These are phyloP conservation scores for Trichosporon sp. DNA, from an alignment of 1,284 basidiomycete species.

Conservation along the genomic window DNA sequence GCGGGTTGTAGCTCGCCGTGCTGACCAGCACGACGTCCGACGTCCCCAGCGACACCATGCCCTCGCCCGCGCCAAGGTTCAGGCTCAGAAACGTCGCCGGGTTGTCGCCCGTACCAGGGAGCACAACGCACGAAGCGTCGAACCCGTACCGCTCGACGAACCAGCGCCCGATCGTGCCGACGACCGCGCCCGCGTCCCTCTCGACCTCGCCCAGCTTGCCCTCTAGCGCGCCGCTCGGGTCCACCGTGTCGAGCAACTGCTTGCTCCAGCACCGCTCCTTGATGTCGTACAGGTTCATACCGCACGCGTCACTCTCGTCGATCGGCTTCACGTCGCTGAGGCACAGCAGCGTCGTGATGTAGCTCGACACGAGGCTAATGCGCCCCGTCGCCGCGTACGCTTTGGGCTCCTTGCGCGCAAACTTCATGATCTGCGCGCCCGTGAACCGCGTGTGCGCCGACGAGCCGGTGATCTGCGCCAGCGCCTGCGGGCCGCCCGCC, in stretches of 20 bases:
- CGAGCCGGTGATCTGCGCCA: slow-evolving; percentile 74
- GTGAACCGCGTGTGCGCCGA: slow-evolving; percentile 85
- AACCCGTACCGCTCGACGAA: slow-evolving; percentile 76
- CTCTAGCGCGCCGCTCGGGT: slow-evolving; percentile 60
- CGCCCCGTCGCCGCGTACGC: slow-evolving; percentile 64
- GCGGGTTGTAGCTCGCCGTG: slow-evolving; percentile 50
- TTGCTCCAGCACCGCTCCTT: slow-evolving; percentile 66
- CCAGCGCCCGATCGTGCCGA: slow-evolving; percentile 64
- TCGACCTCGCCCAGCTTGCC: slow-evolving; percentile 69
- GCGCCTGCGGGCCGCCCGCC: slow-evolving; percentile 61
- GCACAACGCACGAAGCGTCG: slow-evolving; percentile 67
- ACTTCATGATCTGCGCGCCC: slow-evolving; percentile 75
- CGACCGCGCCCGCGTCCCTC: slow-evolving; percentile 64
- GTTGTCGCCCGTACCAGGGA: slow-evolving; percentile 88
- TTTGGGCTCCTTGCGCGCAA: slow-evolving; percentile 58
- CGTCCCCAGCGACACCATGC: slow-evolving; percentile 83
- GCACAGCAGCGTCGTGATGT: slow-evolving; percentile 71
- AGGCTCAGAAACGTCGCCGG: slow-evolving; percentile 79
- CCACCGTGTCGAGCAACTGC: slow-evolving; percentile 55
- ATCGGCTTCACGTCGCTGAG: slow-evolving; percentile 51
- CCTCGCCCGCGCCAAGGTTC: slow-evolving; percentile 54
- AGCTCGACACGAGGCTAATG: slow-evolving; percentile 77
- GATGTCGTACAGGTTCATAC: slow-evolving; percentile 77
- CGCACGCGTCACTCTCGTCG: slow-evolving; percentile 66
- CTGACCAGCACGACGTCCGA: slow-evolving; percentile 83